phyloP scores from a whole-genome alignment of 352 stramenopile genomes.

The Aphanomyces euteiches region DNA sequence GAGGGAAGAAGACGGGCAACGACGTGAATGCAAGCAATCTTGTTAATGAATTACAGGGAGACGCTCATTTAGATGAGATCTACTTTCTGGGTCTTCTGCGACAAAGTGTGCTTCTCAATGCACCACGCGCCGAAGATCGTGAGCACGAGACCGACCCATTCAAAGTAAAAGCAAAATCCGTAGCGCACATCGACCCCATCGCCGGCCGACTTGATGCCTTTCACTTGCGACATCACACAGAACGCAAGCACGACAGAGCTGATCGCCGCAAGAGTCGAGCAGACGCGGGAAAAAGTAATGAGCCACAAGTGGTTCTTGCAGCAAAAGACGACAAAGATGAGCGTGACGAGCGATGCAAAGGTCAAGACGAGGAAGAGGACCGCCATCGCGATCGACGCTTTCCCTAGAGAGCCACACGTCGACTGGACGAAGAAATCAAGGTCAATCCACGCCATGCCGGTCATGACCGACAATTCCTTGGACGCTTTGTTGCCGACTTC shows the following conservation, averaged over 20 bases:
- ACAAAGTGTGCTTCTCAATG: slow-evolving; percentile 27
- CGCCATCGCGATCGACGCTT: slow-evolving; percentile 24
- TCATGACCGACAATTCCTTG: slow-evolving; percentile 26
- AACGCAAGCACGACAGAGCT: slow-evolving; percentile 19
- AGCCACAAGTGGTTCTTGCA: slow-evolving; percentile 24
- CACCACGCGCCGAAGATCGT: slow-evolving; percentile 6
- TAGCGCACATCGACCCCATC: slow-evolving; percentile 22
- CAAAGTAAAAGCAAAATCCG: slow-evolving; percentile 19
- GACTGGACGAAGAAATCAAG: slow-evolving; percentile 13
- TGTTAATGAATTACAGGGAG: too few relatives aligned
- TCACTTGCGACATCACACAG: slow-evolving; percentile 16
- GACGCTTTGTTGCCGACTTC: not conserved
- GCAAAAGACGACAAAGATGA: slow-evolving; percentile 23
- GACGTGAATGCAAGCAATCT: too few relatives aligned
- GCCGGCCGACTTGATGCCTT: slow-evolving; percentile 6
- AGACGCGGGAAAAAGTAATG: slow-evolving; percentile 14
- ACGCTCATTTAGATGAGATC: slow-evolving; percentile 17
- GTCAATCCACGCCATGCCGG: slow-evolving; percentile 10
- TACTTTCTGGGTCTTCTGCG: slow-evolving; percentile 16
- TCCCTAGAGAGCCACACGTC: not conserved
- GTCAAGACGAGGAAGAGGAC: slow-evolving; percentile 15
- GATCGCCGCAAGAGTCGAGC: slow-evolving; percentile 12
- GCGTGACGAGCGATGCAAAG: slow-evolving; percentile 1
- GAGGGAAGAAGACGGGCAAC: too few relatives aligned
- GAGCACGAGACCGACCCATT: slow-evolving; percentile 14